Evolutionary conservation across 768 basidiomycete species (phyloP), one percentile per base, ranked within the genome.

Genomic region (Boletus tylopilopsis): DNA sequence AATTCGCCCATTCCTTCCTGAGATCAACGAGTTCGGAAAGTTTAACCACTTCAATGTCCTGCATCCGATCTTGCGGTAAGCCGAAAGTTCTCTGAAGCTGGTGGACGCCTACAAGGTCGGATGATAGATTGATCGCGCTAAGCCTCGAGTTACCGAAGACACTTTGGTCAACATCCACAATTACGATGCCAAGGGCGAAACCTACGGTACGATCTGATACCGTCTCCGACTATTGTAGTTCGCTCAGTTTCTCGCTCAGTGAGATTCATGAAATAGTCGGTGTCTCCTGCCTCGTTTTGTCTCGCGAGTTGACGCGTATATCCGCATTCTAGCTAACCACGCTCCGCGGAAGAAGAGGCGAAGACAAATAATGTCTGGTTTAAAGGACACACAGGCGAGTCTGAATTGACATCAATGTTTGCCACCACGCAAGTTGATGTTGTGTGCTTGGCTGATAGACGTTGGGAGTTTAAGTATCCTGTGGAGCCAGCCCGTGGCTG

Each of bases 181-280:
- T 2, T 80, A 68, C 45, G 66, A 74, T 12, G 69, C 60, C 5
- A 52, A 67, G 7, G 72, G 74, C 2, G 76, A 76, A 55, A 73
- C 74, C 0, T 74, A 68, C 32, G 70, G 77, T 77, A 51, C 21
- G 7, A 23, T 37, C 9, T 9, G 15, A 8, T 1, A 32, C 13
- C n/a, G 5, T 12, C 9, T 19, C 33, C 10, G 4, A 21, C 2
- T 32, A 12, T 38, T 6, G 8, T 11, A 5, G 21, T 12, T 40
- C 13, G 12, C 50, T 50, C 22, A 53, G 25, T 32, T 21, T 6
- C 15, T 25, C 18, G 18, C 27, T n/a, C 46, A 84, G 82, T 78
- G 6, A 72, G 82, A 39, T 82, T 78, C 62, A 83, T 84, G 80
- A 83, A 84, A 68, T 85, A 84, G 81, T 81, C 24, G 12, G 78